Conservation (phyloP, 192 early-diverging fungal genomes). For the Rhizoclosmatium sp. region DNA sequence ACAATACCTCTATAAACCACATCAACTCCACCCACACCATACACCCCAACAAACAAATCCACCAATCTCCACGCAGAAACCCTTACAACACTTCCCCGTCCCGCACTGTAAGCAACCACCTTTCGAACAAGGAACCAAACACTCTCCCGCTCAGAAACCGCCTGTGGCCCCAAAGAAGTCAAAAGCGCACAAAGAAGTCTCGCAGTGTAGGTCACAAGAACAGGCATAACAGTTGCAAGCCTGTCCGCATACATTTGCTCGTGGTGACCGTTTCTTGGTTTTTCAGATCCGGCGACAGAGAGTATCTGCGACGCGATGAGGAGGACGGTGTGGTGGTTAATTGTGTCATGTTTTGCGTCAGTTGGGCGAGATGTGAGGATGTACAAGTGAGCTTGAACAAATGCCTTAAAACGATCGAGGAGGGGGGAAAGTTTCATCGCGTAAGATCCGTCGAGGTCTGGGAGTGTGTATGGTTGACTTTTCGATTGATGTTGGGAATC, state of each 20-base stretch:
- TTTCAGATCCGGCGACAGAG: background rate
- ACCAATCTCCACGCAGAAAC: conserved; percentile 14
- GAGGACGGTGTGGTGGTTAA: conserved; percentile 4
- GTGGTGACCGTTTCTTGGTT: conserved; percentile 14
- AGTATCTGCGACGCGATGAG: conserved; percentile 10
- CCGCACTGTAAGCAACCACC: conserved; percentile 6
- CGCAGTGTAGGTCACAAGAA: conserved; percentile 1
- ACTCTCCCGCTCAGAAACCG: conserved; percentile 9
- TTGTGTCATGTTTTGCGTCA: background rate
- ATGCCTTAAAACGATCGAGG: conserved; percentile 23
- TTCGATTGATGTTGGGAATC: conserved; percentile 13
- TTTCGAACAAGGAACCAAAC: conserved; percentile 21
- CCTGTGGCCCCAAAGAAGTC: background rate
- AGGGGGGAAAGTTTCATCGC: background rate
- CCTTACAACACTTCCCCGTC: background rate
- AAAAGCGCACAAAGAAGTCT: conserved; percentile 17
- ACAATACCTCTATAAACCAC: conserved; percentile 17
- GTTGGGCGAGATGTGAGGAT: background rate
- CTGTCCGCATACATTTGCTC: conserved; percentile 14
- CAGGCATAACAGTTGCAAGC: background rate
- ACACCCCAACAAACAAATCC: conserved; percentile 10
- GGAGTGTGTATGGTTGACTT: conserved; percentile 16
- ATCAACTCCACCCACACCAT: conserved; percentile 26
- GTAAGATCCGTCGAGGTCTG: background rate
- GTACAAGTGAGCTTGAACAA: conserved; percentile 24